Evolutionary conservation across 768 basidiomycete genomes (phyloP), one percentile per base, ranked within the genome.

Genomic region (Boletus insuetus): DNA sequence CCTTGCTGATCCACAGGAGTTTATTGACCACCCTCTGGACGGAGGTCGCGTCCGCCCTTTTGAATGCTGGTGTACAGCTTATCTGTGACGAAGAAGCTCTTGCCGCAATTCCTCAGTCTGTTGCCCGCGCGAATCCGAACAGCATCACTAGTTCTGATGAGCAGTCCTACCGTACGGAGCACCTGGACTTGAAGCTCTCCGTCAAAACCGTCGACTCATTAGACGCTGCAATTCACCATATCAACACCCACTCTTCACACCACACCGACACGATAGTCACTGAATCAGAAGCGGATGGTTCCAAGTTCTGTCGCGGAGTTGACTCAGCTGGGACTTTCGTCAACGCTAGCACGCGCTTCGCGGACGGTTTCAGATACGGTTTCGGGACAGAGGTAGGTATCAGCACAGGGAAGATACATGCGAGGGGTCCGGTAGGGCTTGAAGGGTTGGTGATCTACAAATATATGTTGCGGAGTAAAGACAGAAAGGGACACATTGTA

Each of bases 351-450:
- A 98, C 97, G 11, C 82, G 97, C 37, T 98, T 99, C 69, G 88
- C 95, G 0, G 97, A 99, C 70, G 96, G 97, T 13, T 97, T 95
- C 73, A 75, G 96, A 56, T 98, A 94, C 68, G 97, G 97, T 0
- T 94, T 97, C 61, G 97, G 97, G 3, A 95, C 97, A 6, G 97
- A 98, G 73, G 96, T 99, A 0, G 97, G 97, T 10, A 97, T 99
- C 65, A 91, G 89, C 69, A 99, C 97, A 0, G 95, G 96, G 1
- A 86, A 91, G 66, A 96, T 97, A 53, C 97, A 99, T 66, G 95
- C 97, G 16, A 80, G 96, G 40, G 97, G 97, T 4, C 97, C 97
- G 0, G 96, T 98, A 2, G 96, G 96, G 0, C 77, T 98, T 49
- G 92, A 98, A 60, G 94, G 94, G 2, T 76, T 97, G 59, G 89